Conservation (phyloP, 192 early-diverging fungal genomes). For the Borealophlyctis nickersoniae region DNA sequence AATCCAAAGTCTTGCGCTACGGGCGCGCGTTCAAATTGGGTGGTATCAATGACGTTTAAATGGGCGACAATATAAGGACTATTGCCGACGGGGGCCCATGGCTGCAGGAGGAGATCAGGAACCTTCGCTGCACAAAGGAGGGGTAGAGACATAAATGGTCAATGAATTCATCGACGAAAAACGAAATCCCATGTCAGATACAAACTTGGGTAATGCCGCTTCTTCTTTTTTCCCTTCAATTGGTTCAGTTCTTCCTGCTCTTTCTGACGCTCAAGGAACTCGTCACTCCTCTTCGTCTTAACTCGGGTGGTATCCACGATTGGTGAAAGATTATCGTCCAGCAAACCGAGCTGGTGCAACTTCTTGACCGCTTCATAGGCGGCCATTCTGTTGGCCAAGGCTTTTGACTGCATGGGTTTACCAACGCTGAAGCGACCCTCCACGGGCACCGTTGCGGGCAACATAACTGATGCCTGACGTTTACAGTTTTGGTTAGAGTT, state of each 20-base stretch:
- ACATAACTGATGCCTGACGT: slow-evolving; percentile 18
- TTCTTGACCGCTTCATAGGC: slow-evolving; percentile 64
- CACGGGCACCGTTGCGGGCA: slow-evolving; percentile 21
- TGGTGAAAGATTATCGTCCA: slow-evolving; percentile 69
- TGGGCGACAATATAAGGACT: no score
- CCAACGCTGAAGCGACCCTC: slow-evolving; percentile 6
- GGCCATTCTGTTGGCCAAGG: slow-evolving; percentile 62
- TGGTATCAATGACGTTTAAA: slow-evolving; percentile 17
- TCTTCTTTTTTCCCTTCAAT: background rate
- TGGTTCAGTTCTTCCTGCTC: background rate
- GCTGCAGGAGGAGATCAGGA: no score
- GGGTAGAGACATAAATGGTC: no score
- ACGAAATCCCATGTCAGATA: no score
- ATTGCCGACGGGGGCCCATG: no score
- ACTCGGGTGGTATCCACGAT: slow-evolving; percentile 11
- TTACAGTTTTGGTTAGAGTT: no score
- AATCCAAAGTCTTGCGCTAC: slow-evolving; percentile 6
- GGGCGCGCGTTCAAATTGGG: background rate
- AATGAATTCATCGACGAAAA: no score
- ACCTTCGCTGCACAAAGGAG: no score
- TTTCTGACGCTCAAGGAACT: background rate
- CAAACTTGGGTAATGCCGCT: no score
- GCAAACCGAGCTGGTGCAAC: slow-evolving; percentile 59
- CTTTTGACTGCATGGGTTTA: slow-evolving; percentile 43
- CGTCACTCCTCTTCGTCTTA: no score